These are phyloP conservation scores for Saururus chinensis DNA, from an alignment of 164 flowering plant genomes.

Conservation along the genomic window DNA sequence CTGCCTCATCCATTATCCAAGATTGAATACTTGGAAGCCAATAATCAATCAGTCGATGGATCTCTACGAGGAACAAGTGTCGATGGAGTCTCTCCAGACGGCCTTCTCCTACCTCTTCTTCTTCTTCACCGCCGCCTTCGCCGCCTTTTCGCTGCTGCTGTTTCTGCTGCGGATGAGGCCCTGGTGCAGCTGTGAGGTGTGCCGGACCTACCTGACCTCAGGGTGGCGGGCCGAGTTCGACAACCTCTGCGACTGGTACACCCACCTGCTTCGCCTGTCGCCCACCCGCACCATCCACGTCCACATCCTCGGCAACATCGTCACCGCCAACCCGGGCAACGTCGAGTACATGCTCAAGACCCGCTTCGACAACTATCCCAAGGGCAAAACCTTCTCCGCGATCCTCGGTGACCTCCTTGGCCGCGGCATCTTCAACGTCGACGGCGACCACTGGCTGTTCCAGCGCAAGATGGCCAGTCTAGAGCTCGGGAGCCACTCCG, in stretches of 20 bases:
- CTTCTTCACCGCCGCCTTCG: slow-evolving; percentile 13
- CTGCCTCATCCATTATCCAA: no score
- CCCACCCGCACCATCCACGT: slow-evolving; percentile 17
- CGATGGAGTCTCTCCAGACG: no score
- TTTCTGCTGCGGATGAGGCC: slow-evolving; percentile 3
- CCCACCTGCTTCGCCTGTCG: no score
- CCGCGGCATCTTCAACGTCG: slow-evolving; percentile 70
- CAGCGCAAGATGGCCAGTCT: slow-evolving; percentile 59
- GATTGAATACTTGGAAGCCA: no score
- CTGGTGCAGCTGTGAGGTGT: no score
- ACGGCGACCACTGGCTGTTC: slow-evolving; percentile 61
- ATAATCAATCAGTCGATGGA: no score
- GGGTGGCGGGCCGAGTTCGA: no score
- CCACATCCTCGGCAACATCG: slow-evolving; percentile 50
- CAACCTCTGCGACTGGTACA: no score
- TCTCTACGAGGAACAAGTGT: no score
- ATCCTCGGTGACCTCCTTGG: slow-evolving; percentile 74
- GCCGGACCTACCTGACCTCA: no score
- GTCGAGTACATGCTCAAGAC: slow-evolving; percentile 72
- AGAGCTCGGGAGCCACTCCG: slow-evolving; percentile 41
- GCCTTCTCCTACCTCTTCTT: neutral
- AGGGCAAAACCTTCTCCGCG: slow-evolving; percentile 51
- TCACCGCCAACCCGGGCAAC: slow-evolving; percentile 68
- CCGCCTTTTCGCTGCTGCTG: slow-evolving; percentile 21
- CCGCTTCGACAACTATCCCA: slow-evolving; percentile 68